Conservation (phyloP, 2,329 filamentous ascomycete genomes). For the Sporothrix sp. region DNA sequence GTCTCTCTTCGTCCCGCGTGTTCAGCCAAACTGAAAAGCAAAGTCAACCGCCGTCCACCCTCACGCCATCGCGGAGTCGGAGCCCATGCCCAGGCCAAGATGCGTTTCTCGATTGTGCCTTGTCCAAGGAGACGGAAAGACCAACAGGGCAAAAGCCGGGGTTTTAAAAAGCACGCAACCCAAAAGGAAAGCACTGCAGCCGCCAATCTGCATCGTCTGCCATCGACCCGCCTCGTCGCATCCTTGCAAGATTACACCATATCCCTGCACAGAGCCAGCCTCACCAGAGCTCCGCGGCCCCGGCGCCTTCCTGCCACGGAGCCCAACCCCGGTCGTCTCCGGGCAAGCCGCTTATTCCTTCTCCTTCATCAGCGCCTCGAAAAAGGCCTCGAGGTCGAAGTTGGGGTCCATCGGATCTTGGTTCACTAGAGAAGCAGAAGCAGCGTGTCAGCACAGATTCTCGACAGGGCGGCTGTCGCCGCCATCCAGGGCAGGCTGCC, state of each 20-base stretch:
- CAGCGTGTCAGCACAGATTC: neutral
- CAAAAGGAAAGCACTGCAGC: constrained; percentile 5
- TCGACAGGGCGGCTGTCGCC: too few relatives aligned
- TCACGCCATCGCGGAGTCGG: too few relatives aligned
- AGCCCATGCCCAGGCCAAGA: constrained; percentile 8
- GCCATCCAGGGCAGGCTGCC: neutral
- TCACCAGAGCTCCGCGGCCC: constrained; percentile 3
- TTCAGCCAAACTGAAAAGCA: neutral
- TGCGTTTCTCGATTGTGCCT: constrained; percentile 2
- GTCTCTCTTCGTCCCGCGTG: neutral
- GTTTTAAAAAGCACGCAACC: neutral
- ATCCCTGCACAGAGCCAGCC: constrained; percentile 6
- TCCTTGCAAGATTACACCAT: constrained; percentile 6
- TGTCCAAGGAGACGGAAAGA: neutral
- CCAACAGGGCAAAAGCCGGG: neutral
- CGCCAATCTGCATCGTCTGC: neutral
- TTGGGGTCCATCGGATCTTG: constrained; percentile 68
- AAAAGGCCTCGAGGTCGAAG: constrained; percentile 84
- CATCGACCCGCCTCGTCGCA: neutral
- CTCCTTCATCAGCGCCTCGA: constrained; percentile 52
- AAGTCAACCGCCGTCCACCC: neutral
- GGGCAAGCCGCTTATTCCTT: constrained; percentile 32
- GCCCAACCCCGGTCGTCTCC: constrained; percentile 5
- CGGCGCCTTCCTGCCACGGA: neutral
- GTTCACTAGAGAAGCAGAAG: constrained; percentile 21